Evolutionary conservation across 2,329 filamentous ascomycete genomes (phyloP), one percentile per base, ranked within the genome.

Genomic region (Aureobasidium sp.): DNA sequence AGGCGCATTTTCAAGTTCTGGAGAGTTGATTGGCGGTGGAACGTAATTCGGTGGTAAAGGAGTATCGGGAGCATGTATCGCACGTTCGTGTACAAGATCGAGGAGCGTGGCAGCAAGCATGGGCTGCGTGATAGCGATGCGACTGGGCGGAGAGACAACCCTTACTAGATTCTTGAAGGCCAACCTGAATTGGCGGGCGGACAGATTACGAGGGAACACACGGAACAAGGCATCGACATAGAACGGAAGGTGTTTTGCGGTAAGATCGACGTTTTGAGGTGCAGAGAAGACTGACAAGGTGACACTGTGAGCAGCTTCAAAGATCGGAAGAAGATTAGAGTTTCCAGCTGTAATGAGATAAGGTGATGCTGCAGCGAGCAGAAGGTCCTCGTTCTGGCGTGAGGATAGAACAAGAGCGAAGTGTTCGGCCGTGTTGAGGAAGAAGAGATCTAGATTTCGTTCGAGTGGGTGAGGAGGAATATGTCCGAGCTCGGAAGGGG

Each of bases 151-250:
- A 2, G 88, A 87, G 12, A 91, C 86, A 63, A 95, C 87, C 68
- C 88, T 87, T 73, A 96, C 84, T 50, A 96, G 79, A 1, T 90
- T 93, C 72, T 88, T 90, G 79, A 96, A 92, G 12, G 92, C 92
- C 10, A 96, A 80, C 34, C 92, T 84, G 78, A 97, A 96, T 72
- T 97, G 92, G 17, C 92, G 85, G 0, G 89, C 82, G 0, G 90
- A 92, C 24, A 96, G 84, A 63, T 87, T 88, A 1, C 79, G 72
- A 0, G 92, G 92, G 73, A 96, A 96, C 0, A 90, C 87, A 70
- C 83, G 80, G 70, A 96, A 89, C 0, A 96, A 81, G 15, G 87
- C 86, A 68, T 92, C 87, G 66, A 95, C 86, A 74, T 97, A 96
- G 70, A 90, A 90, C 0, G 91, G 90, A 1, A 92, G 81, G 60